Evolutionary conservation across 2,329 filamentous ascomycete species (phyloP).

Genomic region (Trichoderma breve): DNA sequence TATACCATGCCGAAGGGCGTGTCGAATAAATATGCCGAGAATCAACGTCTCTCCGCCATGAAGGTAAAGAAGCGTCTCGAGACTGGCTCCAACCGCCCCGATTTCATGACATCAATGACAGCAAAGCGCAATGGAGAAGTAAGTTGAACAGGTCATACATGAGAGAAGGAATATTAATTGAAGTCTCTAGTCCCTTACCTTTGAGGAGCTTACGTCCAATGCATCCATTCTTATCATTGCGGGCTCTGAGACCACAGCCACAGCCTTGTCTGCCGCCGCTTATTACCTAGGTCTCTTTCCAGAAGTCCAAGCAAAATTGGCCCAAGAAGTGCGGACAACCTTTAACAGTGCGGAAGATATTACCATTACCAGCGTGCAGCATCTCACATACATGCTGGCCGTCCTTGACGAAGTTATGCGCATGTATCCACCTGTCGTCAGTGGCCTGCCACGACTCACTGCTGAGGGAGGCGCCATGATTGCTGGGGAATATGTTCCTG

Average conservation of each 20-base stretch:
- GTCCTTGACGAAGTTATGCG: conserved; percentile 50
- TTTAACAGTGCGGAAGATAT: conserved; percentile 22
- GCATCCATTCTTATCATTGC: conserved; percentile 28
- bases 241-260: conserved; percentile 36
- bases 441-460: conserved; percentile 35
- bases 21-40: neutral
- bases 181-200: conserved; percentile 6
- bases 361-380: conserved; percentile 15
- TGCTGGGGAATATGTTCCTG: conserved; percentile 32
- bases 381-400: conserved; percentile 45
- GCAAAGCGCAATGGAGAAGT: conserved; percentile 6
- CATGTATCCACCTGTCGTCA: conserved; percentile 44
- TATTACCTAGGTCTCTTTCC: conserved; percentile 34
- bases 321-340: conserved; percentile 32
- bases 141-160: neutral
- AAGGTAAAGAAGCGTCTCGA: conserved; percentile 17
- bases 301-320: conserved; percentile 31
- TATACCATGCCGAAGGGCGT: neutral
- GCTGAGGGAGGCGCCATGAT: conserved; percentile 31
- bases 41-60: conserved; percentile 1
- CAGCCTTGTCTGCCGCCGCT: conserved; percentile 28
- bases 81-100: neutral
- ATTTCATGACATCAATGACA: conserved; percentile 18
- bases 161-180: neutral
- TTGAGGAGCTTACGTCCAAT: conserved; percentile 20